Evolutionary conservation across 768 basidiomycete species (phyloP), one percentile per base, ranked within the genome.

Genomic region (Mycena epipterygia): DNA sequence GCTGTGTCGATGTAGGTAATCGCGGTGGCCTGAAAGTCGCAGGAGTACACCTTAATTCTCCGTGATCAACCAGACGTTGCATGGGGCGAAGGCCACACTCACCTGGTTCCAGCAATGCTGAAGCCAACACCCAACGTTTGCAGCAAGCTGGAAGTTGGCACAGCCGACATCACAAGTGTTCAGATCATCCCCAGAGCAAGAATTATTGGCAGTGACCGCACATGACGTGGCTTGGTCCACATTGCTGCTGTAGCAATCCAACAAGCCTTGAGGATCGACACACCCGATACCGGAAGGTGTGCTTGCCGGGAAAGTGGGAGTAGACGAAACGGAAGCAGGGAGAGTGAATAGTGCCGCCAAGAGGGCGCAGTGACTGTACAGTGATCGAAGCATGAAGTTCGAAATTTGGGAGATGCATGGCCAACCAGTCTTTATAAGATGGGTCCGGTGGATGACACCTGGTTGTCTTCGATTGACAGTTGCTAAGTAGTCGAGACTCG

Each of bases 21-120:
- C 59, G 25, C 59, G 30, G 59, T 60, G 30, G 41, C 42, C 59
- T 60, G 59, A n/a, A 60, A 60, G 42, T 60, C 59, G 44, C 59
- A 60, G 21, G 42, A 44, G 42, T 60, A 60, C 59, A 60, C 59
- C 59, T 60, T 32, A 6, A 48, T 60, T 60, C 27, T 58, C 25
- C 3, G 39, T 44, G 25, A 30, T 58, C 44, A 55, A 35, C 6
- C 25, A 25, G 57, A 44, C 41, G 33, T 35, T 35, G 33, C 21
- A 23, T 33, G 6, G 53, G 23, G 25, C 1, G n/a, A 41, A 58
- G 25, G 25, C 57, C 27, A 44, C 59, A 46, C 58, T 27, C 30
- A 60, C 59, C 59, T 60, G 59, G 30, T 60, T 60, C 59, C 59
- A 60, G 30, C 59, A 60, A 60, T 33, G 42, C 59, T 60, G 42